Conservation (phyloP, 139 green algal species). For the Closterium sp. region DNA sequence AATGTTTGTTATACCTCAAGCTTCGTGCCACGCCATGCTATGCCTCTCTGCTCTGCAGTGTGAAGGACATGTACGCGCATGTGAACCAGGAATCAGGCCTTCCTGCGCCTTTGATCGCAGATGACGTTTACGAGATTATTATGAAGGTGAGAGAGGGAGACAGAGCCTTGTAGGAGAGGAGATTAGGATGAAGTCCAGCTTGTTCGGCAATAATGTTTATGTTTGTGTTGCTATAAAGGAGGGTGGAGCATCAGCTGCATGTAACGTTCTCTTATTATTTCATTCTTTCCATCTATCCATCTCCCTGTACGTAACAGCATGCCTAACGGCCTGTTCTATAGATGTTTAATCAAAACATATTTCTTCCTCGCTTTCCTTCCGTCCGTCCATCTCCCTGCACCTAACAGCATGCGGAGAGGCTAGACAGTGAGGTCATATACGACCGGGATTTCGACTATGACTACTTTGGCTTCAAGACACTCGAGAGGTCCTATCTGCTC, state of each 20-base stretch:
- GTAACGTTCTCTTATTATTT: no score
- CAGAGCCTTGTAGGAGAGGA: no score
- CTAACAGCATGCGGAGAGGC: slow-evolving; percentile 68
- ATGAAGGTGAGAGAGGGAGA: no score
- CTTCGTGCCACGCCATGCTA: not conserved
- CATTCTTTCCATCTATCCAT: no score
- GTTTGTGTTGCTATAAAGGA: no score
- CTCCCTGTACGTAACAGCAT: no score
- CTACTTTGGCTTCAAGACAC: slow-evolving; percentile 99
- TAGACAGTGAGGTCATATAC: slow-evolving; percentile 97
- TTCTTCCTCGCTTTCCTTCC: not conserved
- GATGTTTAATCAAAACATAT: no score
- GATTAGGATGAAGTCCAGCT: no score
- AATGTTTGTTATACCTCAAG: no score
- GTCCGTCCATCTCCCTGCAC: not conserved
- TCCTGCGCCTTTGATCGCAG: slow-evolving; percentile 76
- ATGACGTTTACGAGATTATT: slow-evolving; percentile 32
- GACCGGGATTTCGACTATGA: slow-evolving; percentile 99
- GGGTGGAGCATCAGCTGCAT: no score
- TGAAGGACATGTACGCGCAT: slow-evolving; percentile 90
- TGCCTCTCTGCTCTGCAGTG: slow-evolving; percentile 55
- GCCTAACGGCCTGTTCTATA: no score
- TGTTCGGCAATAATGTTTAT: no score
- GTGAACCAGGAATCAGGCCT: slow-evolving; percentile 89
- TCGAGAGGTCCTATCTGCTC: slow-evolving; percentile 98